A percentile compares a stretch with the other conserved stretches of the same genome.
phyloP scores from a whole-genome alignment of 208 protist species.

The Leptomonas pyrrhocoris region DNA sequence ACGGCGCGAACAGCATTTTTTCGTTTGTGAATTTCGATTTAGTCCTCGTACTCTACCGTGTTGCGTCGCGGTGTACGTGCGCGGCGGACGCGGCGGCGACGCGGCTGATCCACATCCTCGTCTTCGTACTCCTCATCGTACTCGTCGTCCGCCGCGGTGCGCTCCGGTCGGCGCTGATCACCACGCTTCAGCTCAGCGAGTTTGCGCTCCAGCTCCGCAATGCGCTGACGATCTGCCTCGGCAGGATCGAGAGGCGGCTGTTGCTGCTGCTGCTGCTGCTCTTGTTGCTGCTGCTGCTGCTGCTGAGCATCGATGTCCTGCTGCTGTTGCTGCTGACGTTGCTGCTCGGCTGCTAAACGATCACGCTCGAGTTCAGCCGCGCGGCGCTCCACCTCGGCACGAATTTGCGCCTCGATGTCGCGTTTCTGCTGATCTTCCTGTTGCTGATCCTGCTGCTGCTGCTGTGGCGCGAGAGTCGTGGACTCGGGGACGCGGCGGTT shows the following conservation, averaged over 20 bases:
- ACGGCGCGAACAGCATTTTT: no score
- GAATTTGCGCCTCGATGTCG: slow-evolving; percentile 8
- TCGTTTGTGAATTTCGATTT: not conserved
- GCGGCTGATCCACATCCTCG: slow-evolving; percentile 24
- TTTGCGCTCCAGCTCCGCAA: slow-evolving; percentile 42
- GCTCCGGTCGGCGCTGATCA: not conserved
- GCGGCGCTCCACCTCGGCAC: slow-evolving; percentile 12
- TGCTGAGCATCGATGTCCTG: not conserved
- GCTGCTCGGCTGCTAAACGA: slow-evolving; percentile 6
- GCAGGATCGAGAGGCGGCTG: slow-evolving; percentile 4
- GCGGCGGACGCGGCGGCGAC: slow-evolving; percentile 23
- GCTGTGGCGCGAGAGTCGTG: not conserved
- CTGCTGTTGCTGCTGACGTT: slow-evolving; percentile 11
- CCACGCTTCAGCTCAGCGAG: slow-evolving; percentile 42
- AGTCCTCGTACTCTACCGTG: slow-evolving; percentile 20
- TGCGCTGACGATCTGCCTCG: slow-evolving; percentile 1
- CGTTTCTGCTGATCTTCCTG: not conserved
- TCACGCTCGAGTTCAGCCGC: slow-evolving; percentile 1
- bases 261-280: slow-evolving; percentile 8
- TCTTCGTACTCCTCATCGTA: slow-evolving; percentile 35
- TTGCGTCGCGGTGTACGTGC: slow-evolving; percentile 24
- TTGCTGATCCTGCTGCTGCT: not conserved
- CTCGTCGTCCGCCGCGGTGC: slow-evolving; percentile 22
- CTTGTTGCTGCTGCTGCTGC: slow-evolving; percentile 10
- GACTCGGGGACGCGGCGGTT: slow-evolving; percentile 11